Evolutionary conservation across 768 basidiomycete genomes (phyloP).

Genomic region (Leucocoprinus birnbaumii): DNA sequence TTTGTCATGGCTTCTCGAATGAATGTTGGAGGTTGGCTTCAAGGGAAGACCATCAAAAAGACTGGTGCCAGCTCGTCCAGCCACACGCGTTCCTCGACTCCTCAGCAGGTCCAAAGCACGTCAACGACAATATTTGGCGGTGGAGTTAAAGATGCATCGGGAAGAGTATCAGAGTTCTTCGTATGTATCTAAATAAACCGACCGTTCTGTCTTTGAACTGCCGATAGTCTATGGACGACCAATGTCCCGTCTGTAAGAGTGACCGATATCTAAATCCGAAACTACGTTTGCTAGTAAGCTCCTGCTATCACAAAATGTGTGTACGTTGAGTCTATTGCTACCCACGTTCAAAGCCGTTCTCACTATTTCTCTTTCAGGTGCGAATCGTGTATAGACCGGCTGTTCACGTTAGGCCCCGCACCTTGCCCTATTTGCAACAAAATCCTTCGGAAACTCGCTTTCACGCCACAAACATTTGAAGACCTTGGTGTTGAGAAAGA

Average conservation of each 20-base stretch:
- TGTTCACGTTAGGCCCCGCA: conserved; percentile 94
- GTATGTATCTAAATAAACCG: conserved; percentile 37
- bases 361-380: conserved; percentile 56
- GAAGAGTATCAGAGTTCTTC: conserved; percentile 77
- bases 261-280: conserved; percentile 96
- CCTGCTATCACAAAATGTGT: conserved; percentile 98
- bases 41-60: conserved; percentile 75
- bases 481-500: conserved; percentile 93
- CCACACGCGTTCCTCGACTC: conserved; percentile 59
- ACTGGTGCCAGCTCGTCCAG: conserved; percentile 44
- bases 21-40: conserved; percentile 54
- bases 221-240: conserved; percentile 80
- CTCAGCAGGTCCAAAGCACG: conserved; percentile 67
- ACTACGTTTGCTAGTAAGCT: conserved; percentile 87
- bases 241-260: conserved; percentile 96
- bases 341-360: not conserved
- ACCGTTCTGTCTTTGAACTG: not conserved
- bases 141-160: conserved; percentile 84
- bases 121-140: conserved; percentile 76
- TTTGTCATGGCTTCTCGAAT: conserved; percentile 27
- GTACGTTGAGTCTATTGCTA: conserved; percentile 16
- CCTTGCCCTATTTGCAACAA: conserved; percentile 93
- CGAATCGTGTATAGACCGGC: conserved; percentile 95
- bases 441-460: conserved; percentile 88
- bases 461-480: conserved; percentile 93